Base-by-base conservation (phyloP, 345 rosid genomes). In the Aethionema arabicum region DNA sequence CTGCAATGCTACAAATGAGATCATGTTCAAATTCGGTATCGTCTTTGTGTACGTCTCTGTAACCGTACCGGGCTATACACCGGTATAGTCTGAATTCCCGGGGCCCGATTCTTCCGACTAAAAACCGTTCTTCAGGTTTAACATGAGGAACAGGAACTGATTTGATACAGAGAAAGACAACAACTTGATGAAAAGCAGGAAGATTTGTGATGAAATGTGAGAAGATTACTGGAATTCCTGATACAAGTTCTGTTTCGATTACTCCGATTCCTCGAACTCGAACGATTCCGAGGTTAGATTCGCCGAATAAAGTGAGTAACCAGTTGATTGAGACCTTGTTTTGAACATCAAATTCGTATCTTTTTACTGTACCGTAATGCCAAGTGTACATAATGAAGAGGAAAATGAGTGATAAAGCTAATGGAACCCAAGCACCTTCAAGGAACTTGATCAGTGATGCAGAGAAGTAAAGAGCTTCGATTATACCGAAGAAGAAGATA, bases 341-440 rank as follows among this genome's bases (percentile, higher is more conserved):
- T 32, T 95, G 97, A 49, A 90, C 86, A 46, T 95, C 99, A 11
- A 81, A 90, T 49, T 95, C 91, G 11, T 95, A 95, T 50, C 80
- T 85, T 78, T 82, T 80, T 11, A 90, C 82, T 0, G 95, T 90
- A 3, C 97, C 99, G 39, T 87, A 95, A 81, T 90, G 96, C 99
- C 99, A 95, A 9, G 68, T 75, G 47, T 81, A 86, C 99, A 95
- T 95, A 41, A 84, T 63, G 61, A 74, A 55, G 74, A 84, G 76
- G 80, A 90, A 87, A 69, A 83, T 82, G 58, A 86, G 76, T 11
- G 97, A 65, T 9, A 95, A 86, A 14, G 81, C 96, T 10, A 90
- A 47, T 0, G 99, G 99, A 16, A 95, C 95, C 99, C 99, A 95
- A 10, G 97, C 97, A 7, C 99, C 97, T 80, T 95, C 96, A 0